Conservation (phyloP, 345 rosid species). For the Eucalyptus regnans region DNA sequence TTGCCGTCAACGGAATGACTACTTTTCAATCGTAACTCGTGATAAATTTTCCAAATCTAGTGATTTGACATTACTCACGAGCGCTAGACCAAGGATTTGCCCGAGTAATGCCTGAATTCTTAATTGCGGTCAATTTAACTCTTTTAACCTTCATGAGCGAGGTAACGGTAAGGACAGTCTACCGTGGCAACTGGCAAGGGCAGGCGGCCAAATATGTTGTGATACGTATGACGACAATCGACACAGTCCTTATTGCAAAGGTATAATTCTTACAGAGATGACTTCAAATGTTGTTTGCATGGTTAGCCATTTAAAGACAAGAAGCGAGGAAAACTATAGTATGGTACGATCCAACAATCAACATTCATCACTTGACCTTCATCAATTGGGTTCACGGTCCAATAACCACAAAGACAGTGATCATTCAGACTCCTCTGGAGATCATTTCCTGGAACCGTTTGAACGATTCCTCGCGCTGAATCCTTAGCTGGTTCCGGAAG, state of each 20-base stretch:
- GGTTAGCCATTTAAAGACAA: background rate
- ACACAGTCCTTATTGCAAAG: background rate
- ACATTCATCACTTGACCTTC: background rate
- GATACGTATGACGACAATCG: background rate
- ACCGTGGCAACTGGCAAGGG: background rate
- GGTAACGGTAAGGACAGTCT: background rate
- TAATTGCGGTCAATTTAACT: background rate
- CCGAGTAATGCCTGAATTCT: background rate
- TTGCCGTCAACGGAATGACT: background rate
- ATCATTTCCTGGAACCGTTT: constrained; percentile 12
- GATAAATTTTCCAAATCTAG: background rate
- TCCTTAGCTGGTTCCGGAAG: constrained; percentile 12
- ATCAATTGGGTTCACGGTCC: background rate
- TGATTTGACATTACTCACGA: background rate
- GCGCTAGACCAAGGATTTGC: background rate
- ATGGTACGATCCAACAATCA: background rate
- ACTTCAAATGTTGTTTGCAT: background rate
- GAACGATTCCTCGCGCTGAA: constrained; percentile 17
- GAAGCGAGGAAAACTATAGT: background rate
- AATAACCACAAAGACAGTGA: background rate
- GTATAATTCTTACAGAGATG: background rate
- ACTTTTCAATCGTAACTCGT: background rate
- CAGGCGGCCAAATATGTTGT: background rate
- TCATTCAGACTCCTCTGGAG: background rate
- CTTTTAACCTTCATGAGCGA: background rate